Percentiles rank a stretch among this genome's conserved stretches.
Evolutionary conservation across 2,329 filamentous ascomycete genomes (phyloP).

Genomic region (Colletotrichum sp.): DNA sequence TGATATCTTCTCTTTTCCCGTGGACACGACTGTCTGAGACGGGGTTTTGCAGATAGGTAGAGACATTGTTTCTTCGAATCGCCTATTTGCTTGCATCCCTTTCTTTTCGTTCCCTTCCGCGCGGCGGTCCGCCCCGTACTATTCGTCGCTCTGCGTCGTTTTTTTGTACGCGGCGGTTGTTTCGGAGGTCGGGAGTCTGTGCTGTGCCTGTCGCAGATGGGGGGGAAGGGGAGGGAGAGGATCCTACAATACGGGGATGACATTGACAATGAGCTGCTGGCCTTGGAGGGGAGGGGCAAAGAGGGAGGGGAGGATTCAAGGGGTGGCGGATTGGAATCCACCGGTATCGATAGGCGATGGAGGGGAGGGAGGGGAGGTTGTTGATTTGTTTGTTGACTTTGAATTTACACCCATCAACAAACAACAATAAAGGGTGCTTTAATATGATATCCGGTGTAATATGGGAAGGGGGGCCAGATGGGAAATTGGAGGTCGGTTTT

Average conservation of each 20-base stretch:
- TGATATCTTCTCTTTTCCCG: not conserved
- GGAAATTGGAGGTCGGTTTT: not conserved
- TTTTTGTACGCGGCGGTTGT: not conserved
- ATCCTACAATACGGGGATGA: not conserved
- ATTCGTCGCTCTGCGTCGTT: not conserved
- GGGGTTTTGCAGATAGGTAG: not conserved
- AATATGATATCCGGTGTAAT: not conserved
- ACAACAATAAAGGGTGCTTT: not conserved
- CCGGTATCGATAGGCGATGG: conserved; percentile 11
- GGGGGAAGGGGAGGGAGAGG: not conserved
- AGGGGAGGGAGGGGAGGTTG: not conserved
- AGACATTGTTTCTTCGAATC: not conserved
- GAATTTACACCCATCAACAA: not conserved
- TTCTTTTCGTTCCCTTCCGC: not conserved
- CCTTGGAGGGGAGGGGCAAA: not conserved
- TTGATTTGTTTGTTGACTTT: not conserved
- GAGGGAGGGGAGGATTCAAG: not conserved
- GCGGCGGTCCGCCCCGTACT: not conserved
- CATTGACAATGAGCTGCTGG: not conserved
- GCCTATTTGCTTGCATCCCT: not conserved
- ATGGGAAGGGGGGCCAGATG: not conserved
- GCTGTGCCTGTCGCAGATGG: not conserved
- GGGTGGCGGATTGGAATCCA: not conserved
- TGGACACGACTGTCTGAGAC: not conserved
- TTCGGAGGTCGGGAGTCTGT: conserved; percentile 12